Evolutionary conservation across 73 alveolate species (phyloP).

Genomic region (Paramecium caudatum): DNA sequence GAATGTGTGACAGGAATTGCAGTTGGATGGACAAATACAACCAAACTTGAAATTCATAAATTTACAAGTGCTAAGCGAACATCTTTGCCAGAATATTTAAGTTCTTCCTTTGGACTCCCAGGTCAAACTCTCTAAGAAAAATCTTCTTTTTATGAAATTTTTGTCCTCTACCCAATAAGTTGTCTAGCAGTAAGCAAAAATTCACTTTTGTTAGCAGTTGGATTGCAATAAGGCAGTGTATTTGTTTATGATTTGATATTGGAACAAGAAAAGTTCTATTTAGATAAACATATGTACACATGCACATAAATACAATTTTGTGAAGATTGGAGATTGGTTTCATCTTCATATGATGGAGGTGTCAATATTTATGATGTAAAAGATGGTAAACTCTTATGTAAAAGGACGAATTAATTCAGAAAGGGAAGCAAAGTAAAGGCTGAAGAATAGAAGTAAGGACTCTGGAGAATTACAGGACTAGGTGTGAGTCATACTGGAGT

Average conservation of each 20-base stretch:
- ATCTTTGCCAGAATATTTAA: slow-evolving; percentile 58
- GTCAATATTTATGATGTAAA: slow-evolving; percentile 69
- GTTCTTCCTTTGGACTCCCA: slow-evolving; percentile 50
- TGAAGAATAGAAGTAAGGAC: slow-evolving; percentile 64
- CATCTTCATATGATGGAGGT: slow-evolving; percentile 75
- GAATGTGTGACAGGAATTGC: slow-evolving; percentile 67
- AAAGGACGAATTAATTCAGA: slow-evolving; percentile 70
- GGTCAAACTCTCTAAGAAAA: background rate
- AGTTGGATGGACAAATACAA: slow-evolving; percentile 70
- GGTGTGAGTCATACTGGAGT: slow-evolving; percentile 73
- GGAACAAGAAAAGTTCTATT: slow-evolving; percentile 51
- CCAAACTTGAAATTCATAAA: slow-evolving; percentile 65
- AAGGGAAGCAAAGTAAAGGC: slow-evolving; percentile 45
- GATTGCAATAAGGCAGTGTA: slow-evolving; percentile 64
- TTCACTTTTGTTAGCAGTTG: slow-evolving; percentile 46
- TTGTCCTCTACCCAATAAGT: slow-evolving; percentile 13
- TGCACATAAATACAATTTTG: slow-evolving; percentile 62
- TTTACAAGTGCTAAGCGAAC: slow-evolving; percentile 48
- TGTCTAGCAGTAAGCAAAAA: background rate
- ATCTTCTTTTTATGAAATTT: background rate
- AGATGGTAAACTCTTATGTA: slow-evolving; percentile 71
- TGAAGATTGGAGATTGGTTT: slow-evolving; percentile 71
- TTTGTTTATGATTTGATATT: slow-evolving; percentile 60
- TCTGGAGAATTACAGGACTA: slow-evolving; percentile 46
- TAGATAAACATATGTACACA: slow-evolving; percentile 62